These are phyloP conservation scores for Aspergillus brunneoviolaceus DNA, from an alignment of 2,329 filamentous ascomycete species.

Conservation along the genomic window DNA sequence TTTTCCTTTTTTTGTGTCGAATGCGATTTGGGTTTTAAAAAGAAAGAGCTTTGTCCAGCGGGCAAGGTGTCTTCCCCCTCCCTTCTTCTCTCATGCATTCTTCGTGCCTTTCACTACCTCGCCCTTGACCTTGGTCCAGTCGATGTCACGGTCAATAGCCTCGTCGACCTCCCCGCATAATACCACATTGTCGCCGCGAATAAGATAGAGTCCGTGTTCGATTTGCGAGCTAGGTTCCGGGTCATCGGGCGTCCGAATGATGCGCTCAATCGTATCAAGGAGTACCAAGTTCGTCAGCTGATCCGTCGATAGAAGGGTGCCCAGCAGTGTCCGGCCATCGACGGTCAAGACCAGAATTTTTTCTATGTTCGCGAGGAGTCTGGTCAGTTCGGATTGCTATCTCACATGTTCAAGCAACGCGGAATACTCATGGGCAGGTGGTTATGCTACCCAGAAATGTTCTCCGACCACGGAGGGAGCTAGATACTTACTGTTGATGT, in stretches of 20 bases:
- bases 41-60: not conserved
- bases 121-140: conserved; percentile 89
- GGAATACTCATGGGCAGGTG: too few species aligned
- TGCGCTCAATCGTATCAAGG: conserved; percentile 77
- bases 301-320: conserved; percentile 81
- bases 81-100: conserved; percentile 54
- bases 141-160: conserved; percentile 81
- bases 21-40: not conserved
- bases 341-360: conserved; percentile 89
- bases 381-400: not conserved
- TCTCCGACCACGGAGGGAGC: too few species aligned
- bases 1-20: not conserved
- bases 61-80: not conserved
- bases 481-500: conserved; percentile 52
- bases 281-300: conserved; percentile 92
- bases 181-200: conserved; percentile 92
- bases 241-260: conserved; percentile 84
- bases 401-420: not conserved
- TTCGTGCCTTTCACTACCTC: conserved; percentile 81
- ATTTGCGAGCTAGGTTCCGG: conserved; percentile 77
- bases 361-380: conserved; percentile 55
- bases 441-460: too few species aligned
- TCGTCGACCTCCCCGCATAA: conserved; percentile 88
- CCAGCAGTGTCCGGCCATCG: conserved; percentile 83
- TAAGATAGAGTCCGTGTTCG: conserved; percentile 82